These are phyloP conservation scores for Candida suzukii DNA, from an alignment of 805 yeast genomes.

Conservation along the genomic window DNA sequence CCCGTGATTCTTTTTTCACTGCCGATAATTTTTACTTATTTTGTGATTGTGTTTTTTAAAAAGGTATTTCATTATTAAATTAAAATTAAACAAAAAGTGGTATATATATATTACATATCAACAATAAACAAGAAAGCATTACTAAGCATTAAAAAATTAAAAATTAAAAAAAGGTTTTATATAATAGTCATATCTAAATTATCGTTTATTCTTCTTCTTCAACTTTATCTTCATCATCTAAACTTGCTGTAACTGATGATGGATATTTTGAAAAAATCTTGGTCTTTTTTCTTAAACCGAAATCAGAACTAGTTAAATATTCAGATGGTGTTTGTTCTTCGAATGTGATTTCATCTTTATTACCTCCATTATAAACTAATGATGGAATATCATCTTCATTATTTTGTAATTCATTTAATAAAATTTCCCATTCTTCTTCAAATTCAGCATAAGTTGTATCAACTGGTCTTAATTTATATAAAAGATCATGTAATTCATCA, in stretches of 20 bases:
- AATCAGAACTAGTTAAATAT: conserved; percentile 10
- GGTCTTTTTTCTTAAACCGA: conserved; percentile 34
- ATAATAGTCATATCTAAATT: too few relatives aligned
- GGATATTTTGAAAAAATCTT: conserved; percentile 71
- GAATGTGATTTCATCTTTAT: conserved; percentile 16
- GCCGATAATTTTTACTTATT: too few relatives aligned
- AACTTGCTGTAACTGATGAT: not conserved
- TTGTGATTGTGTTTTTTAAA: too few relatives aligned
- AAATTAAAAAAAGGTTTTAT: too few relatives aligned
- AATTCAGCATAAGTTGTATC: conserved; percentile 55
- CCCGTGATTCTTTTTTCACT: too few relatives aligned
- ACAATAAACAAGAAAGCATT: too few relatives aligned
- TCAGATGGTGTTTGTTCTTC: conserved; percentile 13
- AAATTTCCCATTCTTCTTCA: conserved; percentile 66
- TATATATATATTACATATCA: too few relatives aligned
- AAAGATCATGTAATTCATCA: conserved; percentile 58
- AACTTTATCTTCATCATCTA: too few relatives aligned
- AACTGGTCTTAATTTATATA: conserved; percentile 51
- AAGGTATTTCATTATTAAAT: too few relatives aligned
- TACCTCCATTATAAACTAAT: conserved; percentile 44
- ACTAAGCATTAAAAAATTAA: too few relatives aligned
- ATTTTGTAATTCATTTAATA: conserved; percentile 52
- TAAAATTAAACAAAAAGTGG: too few relatives aligned
- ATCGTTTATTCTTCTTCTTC: too few relatives aligned
- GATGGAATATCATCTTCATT: conserved; percentile 38